Evolutionary conservation across 345 rosid species (phyloP).

Genomic region (Syzygium oleosum): DNA sequence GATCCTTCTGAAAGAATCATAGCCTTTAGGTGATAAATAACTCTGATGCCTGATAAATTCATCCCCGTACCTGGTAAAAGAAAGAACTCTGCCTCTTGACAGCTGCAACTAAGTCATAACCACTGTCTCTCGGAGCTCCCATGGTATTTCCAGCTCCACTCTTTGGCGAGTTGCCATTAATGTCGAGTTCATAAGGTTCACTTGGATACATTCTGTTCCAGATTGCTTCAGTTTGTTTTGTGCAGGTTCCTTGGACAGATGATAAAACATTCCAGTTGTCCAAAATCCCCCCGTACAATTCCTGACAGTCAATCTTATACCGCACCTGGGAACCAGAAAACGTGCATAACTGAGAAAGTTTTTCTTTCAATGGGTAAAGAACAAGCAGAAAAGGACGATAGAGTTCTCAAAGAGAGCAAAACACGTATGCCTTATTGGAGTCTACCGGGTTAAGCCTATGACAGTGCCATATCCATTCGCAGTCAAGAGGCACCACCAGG

Average conservation of each 20-base stretch:
- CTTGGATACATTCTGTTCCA: slow-evolving; percentile 63
- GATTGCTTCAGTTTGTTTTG: slow-evolving; percentile 32
- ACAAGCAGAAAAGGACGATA: background rate
- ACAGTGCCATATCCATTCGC: slow-evolving; percentile 99
- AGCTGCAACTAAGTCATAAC: slow-evolving; percentile 74
- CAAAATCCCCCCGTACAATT: slow-evolving; percentile 52
- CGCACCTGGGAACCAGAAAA: slow-evolving; percentile 37
- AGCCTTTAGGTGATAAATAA: background rate
- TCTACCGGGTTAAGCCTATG: slow-evolving; percentile 93
- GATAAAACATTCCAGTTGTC: slow-evolving; percentile 51
- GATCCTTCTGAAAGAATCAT: background rate
- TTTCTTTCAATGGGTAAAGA: background rate
- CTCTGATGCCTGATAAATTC: background rate
- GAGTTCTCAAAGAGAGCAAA: background rate
- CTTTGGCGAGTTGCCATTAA: slow-evolving; percentile 7
- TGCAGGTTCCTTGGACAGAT: slow-evolving; percentile 36
- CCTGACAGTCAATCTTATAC: slow-evolving; percentile 67
- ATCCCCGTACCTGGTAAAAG: slow-evolving; percentile 53
- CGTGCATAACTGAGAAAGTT: background rate
- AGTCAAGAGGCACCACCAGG: slow-evolving; percentile 77
- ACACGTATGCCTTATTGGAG: background rate
- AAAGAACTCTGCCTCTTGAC: slow-evolving; percentile 83
- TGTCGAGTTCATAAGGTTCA: slow-evolving; percentile 61
- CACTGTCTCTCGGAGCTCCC: slow-evolving; percentile 28
- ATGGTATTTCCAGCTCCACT: background rate